Evolutionary conservation across 352 stramenopile genomes (phyloP).

Genomic region (Globisporangium megalacanthum): DNA sequence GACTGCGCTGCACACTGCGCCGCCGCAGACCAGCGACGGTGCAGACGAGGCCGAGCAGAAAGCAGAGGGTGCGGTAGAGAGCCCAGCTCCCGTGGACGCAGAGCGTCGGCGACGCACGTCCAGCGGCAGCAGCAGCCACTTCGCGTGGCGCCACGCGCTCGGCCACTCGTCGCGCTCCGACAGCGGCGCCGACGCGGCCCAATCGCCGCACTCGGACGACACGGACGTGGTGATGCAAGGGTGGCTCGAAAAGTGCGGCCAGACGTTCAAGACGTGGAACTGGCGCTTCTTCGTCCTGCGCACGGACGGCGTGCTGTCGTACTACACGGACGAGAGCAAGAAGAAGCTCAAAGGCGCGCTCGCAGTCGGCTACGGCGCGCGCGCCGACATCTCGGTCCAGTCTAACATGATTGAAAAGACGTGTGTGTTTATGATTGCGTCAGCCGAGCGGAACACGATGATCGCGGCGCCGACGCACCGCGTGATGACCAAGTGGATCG

Average conservation of each 20-base stretch:
- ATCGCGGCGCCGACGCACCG: constrained; percentile 70
- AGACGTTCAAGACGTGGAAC: constrained; percentile 89
- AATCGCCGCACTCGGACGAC: constrained; percentile 26
- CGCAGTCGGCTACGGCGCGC: constrained; percentile 60
- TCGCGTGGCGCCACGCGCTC: constrained; percentile 58
- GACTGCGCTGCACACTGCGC: constrained; percentile 13
- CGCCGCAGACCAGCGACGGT: constrained; percentile 6
- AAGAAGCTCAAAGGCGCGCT: constrained; percentile 78
- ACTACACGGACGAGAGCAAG: constrained; percentile 71
- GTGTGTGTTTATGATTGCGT: constrained; percentile 79
- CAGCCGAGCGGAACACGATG: constrained; percentile 71
- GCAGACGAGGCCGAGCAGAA: constrained; percentile 3
- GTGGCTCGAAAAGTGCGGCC: constrained; percentile 85
- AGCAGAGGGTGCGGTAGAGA: not conserved
- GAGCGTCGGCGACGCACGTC: not conserved
- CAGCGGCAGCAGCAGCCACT: constrained; percentile 22
- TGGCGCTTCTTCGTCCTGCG: constrained; percentile 86
- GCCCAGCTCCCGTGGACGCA: not conserved
- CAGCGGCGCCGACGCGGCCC: not conserved
- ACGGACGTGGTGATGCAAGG: constrained; percentile 77
- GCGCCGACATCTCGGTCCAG: constrained; percentile 79
- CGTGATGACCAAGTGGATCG: constrained; percentile 84
- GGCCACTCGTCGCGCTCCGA: constrained; percentile 45
- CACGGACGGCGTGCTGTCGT: constrained; percentile 73
- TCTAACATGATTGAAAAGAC: constrained; percentile 77